phyloP scores from a whole-genome alignment of 176 grass and related monocot species.

The Secale cereale region DNA sequence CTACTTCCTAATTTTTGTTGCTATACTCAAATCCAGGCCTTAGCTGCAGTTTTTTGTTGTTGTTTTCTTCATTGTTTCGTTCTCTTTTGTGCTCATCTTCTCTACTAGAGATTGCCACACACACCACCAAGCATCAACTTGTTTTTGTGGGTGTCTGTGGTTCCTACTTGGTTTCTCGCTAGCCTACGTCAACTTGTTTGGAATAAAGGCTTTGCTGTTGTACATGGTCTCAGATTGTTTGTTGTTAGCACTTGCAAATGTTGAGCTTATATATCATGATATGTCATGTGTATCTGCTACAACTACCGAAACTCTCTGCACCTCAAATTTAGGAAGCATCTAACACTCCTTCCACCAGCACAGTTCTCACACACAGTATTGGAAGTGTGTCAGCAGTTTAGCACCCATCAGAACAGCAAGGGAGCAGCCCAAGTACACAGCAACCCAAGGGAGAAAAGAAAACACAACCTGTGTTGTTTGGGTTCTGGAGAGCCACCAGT shows the following conservation, averaged over 20 bases:
- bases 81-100: no score
- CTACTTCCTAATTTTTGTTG: neutral
- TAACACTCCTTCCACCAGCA: no score
- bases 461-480: neutral
- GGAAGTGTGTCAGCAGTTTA: no score
- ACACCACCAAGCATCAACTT: neutral
- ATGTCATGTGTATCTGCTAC: no score
- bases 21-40: neutral
- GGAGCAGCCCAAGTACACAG: neutral
- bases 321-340: no score
- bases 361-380: no score
- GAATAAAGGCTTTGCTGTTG: neutral
- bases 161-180: neutral
- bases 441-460: neutral
- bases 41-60: no score
- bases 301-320: no score
- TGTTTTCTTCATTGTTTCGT: no score
- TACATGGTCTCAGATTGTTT: neutral
- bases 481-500: neutral
- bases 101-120: no score
- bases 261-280: neutral
- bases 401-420: neutral
- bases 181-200: neutral
- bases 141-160: neutral
- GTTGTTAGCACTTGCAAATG: neutral